phyloP scores from a whole-genome alignment of 2,329 filamentous ascomycete genomes.

The Sclerotinia glacialis region DNA sequence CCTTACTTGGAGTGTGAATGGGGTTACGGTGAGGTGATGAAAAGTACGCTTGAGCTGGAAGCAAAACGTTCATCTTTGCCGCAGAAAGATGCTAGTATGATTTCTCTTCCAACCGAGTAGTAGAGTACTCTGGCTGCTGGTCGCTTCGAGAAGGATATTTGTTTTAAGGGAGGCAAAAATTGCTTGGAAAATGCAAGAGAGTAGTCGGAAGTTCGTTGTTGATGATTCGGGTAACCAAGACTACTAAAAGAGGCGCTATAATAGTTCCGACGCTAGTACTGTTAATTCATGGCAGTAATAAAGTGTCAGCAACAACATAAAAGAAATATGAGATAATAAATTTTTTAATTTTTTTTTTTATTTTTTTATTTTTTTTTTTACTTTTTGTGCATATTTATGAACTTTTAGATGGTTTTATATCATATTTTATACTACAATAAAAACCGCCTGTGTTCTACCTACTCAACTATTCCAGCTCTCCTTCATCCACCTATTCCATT shows the following conservation, averaged over 20 bases:
- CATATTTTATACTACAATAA: background rate
- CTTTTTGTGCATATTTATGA: background rate
- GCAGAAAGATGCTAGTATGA: background rate
- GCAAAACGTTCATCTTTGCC: conserved; percentile 58
- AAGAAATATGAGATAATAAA: background rate
- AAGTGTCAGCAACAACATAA: background rate
- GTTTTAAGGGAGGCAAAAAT: background rate
- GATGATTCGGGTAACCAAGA: conserved; percentile 17
- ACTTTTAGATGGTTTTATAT: background rate
- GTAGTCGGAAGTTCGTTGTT: conserved; percentile 16
- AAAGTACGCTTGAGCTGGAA: conserved; percentile 57
- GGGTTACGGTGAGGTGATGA: conserved; percentile 55
- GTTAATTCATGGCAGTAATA: conserved; percentile 2
- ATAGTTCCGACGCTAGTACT: conserved; percentile 12
- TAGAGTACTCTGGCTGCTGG: background rate
- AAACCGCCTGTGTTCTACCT: background rate
- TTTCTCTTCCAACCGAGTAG: conserved; percentile 3
- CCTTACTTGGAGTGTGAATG: conserved; percentile 54
- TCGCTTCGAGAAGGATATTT: background rate
- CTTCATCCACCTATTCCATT: background rate
- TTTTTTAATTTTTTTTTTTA: too few species aligned
- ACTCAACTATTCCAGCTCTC: background rate
- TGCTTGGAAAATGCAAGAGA: conserved; percentile 19
- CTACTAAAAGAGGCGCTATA: conserved; percentile 6
- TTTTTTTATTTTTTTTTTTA: too few species aligned